These are phyloP conservation scores for Dryadomyces sulphureus DNA, from an alignment of 2,329 filamentous ascomycete genomes.

Conservation along the genomic window DNA sequence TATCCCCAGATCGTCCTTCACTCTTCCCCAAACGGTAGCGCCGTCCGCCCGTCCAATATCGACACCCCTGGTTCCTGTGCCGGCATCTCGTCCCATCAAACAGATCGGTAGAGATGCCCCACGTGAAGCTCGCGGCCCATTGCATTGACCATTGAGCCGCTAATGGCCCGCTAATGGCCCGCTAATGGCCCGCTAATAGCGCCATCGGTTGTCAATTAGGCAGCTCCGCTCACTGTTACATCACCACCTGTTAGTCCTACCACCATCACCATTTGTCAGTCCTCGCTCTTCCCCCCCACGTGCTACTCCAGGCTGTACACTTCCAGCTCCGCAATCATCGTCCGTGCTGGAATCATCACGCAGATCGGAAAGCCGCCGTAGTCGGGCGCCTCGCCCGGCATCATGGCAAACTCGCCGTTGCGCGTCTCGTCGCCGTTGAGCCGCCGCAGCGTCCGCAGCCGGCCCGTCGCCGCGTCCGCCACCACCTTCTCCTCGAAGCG, in stretches of 20 bases:
- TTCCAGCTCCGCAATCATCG: conserved; percentile 27
- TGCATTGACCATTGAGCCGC: too few species aligned
- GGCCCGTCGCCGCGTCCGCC: background rate
- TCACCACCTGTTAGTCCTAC: too few species aligned
- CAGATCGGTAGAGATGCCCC: background rate
- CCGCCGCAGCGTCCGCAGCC: background rate
- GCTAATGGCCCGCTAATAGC: too few species aligned
- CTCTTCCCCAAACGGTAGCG: background rate
- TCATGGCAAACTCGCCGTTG: conserved; percentile 30
- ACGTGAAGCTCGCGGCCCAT: background rate
- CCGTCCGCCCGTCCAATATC: background rate
- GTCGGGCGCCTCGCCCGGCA: conserved; percentile 39
- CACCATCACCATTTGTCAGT: background rate
- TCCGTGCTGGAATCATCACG: conserved; percentile 36
- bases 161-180: too few species aligned
- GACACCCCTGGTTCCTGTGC: background rate
- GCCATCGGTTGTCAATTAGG: background rate
- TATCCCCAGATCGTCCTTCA: background rate
- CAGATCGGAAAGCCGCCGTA: conserved; percentile 40
- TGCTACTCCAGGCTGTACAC: conserved; percentile 14
- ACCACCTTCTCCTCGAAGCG: background rate
- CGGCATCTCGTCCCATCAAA: background rate
- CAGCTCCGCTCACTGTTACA: background rate
- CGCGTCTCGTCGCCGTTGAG: conserved; percentile 27
- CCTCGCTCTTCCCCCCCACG: background rate